phyloP scores from a whole-genome alignment of 495 filamentous ascomycete genomes.

The Terfezia claveryi region DNA sequence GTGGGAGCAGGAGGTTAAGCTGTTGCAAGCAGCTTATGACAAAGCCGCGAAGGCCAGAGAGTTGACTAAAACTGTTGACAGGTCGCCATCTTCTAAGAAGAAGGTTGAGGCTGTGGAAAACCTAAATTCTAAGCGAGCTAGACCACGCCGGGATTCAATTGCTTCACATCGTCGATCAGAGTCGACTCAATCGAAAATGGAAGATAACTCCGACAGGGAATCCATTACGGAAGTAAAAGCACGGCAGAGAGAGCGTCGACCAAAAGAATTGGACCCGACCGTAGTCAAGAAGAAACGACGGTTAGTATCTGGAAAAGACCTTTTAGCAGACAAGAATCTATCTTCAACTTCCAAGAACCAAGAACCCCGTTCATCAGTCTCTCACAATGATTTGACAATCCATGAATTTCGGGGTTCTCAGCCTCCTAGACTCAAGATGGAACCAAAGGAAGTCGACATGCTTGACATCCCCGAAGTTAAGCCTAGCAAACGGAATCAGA shows the following conservation, averaged over 20 bases:
- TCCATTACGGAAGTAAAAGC: neutral
- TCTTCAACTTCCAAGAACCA: too few species aligned
- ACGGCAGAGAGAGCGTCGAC: neutral
- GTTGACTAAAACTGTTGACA: neutral
- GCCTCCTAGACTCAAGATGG: neutral
- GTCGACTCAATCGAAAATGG: neutral
- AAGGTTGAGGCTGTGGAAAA: neutral
- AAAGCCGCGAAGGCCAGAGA: constrained; percentile 17
- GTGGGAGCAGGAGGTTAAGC: constrained; percentile 73
- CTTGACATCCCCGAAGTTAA: neutral
- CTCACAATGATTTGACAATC: neutral
- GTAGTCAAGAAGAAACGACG: neutral
- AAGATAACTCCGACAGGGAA: neutral
- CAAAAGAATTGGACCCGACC: neutral
- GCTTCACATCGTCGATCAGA: neutral
- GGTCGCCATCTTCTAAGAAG: neutral
- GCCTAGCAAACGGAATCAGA: neutral
- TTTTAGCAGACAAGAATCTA: neutral
- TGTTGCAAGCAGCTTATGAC: constrained; percentile 62
- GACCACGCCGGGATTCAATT: neutral
- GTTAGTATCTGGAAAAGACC: neutral
- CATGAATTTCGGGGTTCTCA: neutral
- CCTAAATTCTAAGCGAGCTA: neutral
- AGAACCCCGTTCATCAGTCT: too few species aligned
- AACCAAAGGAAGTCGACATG: neutral